Base-by-base conservation (phyloP, 2,329 filamentous ascomycete genomes). In the Xylaria sp. region DNA sequence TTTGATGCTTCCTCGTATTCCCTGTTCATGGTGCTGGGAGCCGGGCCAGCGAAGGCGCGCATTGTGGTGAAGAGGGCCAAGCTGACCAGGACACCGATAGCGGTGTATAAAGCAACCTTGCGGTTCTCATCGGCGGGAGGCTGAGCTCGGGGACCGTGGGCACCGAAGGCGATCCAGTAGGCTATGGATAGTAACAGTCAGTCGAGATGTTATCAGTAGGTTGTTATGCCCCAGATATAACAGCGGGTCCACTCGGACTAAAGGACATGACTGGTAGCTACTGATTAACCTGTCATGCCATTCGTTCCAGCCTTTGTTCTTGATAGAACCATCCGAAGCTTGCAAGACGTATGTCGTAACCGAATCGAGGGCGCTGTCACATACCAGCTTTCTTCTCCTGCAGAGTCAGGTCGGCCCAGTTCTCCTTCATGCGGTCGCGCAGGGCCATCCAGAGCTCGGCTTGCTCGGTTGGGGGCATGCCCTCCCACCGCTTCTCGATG, bases 401-500 rank as follows among this genome's bases (percentile, higher is more conserved):
- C 79, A 97, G 76, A 61, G 96, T 97, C 86, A 99, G 86, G 80
- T 98, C 93, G 80, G 91, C 89, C 96, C 96, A 99, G 87, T 93
- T 94, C 78, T 89, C 90, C 92, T 97, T 97, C 96, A 99, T 99
- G 80, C 96, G 92, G 86, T 99, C 96, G 83, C 96, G 90, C 83
- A 99, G 87, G 77, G 92, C 87, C 96, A 99, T 99, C 96, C 96
- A 99, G 78, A 99, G 87, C 81, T 99, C 96, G 75, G 96, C 96
- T 90, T 99, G 96, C 89, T 99, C 96, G 88, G 97, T 94, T 73
- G 96, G 93, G 68, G 95, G 94, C 93, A 98, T 94, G 73, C 87
- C 89, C 87, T 99, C 96, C 96, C 96, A 99, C 87, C 96, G 89
- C 91, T 97, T 97, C 90, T 99, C 96, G 80, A 99, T 98, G 85